Evolutionary conservation across 176 grass and related monocot genomes (phyloP).

Genomic region (Oryza longistaminata): DNA sequence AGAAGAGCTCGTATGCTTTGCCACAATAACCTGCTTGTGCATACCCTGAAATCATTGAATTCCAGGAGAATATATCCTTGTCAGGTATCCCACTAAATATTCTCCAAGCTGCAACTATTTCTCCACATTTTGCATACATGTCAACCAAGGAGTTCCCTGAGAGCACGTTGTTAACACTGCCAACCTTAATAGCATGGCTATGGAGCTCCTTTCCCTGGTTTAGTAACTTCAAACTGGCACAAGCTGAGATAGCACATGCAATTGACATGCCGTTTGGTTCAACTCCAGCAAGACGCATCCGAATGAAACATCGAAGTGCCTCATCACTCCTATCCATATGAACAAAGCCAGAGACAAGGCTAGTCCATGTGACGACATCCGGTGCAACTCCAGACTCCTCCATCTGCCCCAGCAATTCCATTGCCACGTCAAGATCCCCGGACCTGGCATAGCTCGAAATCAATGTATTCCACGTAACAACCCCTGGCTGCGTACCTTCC

Average conservation of each 20-base stretch:
- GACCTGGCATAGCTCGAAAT: slow-evolving; percentile 61
- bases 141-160: slow-evolving; percentile 70
- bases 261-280: slow-evolving; percentile 69
- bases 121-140: slow-evolving; percentile 78
- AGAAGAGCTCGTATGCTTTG: slow-evolving; percentile 75
- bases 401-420: slow-evolving; percentile 64
- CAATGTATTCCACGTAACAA: slow-evolving; percentile 67
- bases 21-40: slow-evolving; percentile 64
- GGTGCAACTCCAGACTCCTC: slow-evolving; percentile 46
- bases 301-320: slow-evolving; percentile 54
- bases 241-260: slow-evolving; percentile 60
- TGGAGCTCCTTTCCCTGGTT: slow-evolving; percentile 64
- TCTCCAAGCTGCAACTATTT: slow-evolving; percentile 46
- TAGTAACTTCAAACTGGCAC: slow-evolving; percentile 59
- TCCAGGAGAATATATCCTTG: slow-evolving; percentile 84
- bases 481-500: slow-evolving; percentile 44
- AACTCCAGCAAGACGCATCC: slow-evolving; percentile 58
- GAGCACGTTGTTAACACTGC: slow-evolving; percentile 45
- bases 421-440: slow-evolving; percentile 53
- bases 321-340: slow-evolving; percentile 49
- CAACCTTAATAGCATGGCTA: slow-evolving; percentile 59
- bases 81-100: slow-evolving; percentile 59
- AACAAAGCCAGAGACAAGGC: slow-evolving; percentile 70
- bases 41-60: slow-evolving; percentile 80
- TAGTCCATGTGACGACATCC: slow-evolving; percentile 80